phyloP scores from a whole-genome alignment of 139 green algal genomes.

The Zygnema circumcarinatum region DNA sequence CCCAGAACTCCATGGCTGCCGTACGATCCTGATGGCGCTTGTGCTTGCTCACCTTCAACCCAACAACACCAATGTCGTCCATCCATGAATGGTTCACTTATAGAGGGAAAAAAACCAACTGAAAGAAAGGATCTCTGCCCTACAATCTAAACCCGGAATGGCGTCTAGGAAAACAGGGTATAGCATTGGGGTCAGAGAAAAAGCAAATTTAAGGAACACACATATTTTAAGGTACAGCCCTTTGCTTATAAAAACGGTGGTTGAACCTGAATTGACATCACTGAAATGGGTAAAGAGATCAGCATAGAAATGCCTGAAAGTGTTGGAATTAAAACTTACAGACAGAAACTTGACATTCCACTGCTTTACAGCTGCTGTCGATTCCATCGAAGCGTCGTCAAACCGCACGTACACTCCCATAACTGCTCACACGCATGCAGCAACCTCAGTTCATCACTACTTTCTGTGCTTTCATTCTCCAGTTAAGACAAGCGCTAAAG shows the following conservation, averaged over 20 bases:
- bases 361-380: constrained; percentile 23
- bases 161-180: constrained; percentile 15
- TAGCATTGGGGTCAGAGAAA: background rate
- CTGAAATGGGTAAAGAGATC: no score
- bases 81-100: background rate
- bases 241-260: no score
- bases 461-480: background rate
- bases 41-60: constrained; percentile 51
- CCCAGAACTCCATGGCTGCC: constrained; percentile 51
- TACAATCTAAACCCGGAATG: no score
- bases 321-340: constrained; percentile 49
- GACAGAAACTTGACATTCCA: constrained; percentile 51
- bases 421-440: no score
- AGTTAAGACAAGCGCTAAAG: background rate
- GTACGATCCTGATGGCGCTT: constrained; percentile 51
- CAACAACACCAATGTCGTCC: background rate
- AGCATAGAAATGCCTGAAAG: no score
- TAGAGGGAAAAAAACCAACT: background rate
- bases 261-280: no score
- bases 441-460: constrained; percentile 3
- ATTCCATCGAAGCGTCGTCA: constrained; percentile 48
- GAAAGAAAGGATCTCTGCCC: constrained; percentile 3
- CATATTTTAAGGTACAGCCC: background rate
- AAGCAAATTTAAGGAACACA: background rate
- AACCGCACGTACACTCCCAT: constrained; percentile 50